These are phyloP conservation scores for Euphrasia arctica DNA, from an alignment of 305 asterid species.

Conservation along the genomic window DNA sequence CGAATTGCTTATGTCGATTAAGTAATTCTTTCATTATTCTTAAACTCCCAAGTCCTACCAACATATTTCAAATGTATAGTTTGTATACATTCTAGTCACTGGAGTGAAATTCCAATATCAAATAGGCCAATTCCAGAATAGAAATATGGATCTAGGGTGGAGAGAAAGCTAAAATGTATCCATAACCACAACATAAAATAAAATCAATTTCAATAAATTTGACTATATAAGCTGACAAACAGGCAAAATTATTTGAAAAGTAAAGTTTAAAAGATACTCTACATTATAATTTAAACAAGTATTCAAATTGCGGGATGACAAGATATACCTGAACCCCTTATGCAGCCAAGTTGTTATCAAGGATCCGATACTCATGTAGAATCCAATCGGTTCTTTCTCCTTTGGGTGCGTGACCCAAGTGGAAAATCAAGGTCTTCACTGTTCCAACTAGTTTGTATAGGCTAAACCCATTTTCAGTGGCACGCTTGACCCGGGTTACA, in stretches of 20 bases:
- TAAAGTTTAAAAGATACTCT: background rate
- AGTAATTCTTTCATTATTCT: too few relatives aligned
- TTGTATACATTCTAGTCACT: background rate
- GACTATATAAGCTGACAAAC: background rate
- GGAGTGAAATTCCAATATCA: background rate
- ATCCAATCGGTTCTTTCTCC: constrained; percentile 92
- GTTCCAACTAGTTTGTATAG: constrained; percentile 52
- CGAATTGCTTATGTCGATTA: too few relatives aligned
- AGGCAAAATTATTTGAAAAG: background rate
- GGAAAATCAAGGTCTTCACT: constrained; percentile 77
- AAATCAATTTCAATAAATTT: constrained; percentile 2
- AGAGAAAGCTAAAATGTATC: background rate
- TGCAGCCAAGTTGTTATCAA: constrained; percentile 47
- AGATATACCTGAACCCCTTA: constrained; percentile 59
- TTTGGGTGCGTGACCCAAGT: constrained; percentile 65
- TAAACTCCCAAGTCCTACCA: background rate
- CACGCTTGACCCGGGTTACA: constrained; percentile 76
- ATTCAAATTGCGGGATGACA: background rate
- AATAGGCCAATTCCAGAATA: background rate
- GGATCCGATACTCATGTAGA: constrained; percentile 59
- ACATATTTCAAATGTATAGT: background rate
- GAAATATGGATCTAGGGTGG: background rate
- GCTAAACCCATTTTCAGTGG: constrained; percentile 80
- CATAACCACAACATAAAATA: background rate
- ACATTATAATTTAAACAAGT: background rate